These are phyloP conservation scores for Metschnikowia colocasiae DNA, from an alignment of 805 yeast genomes.

Conservation along the genomic window DNA sequence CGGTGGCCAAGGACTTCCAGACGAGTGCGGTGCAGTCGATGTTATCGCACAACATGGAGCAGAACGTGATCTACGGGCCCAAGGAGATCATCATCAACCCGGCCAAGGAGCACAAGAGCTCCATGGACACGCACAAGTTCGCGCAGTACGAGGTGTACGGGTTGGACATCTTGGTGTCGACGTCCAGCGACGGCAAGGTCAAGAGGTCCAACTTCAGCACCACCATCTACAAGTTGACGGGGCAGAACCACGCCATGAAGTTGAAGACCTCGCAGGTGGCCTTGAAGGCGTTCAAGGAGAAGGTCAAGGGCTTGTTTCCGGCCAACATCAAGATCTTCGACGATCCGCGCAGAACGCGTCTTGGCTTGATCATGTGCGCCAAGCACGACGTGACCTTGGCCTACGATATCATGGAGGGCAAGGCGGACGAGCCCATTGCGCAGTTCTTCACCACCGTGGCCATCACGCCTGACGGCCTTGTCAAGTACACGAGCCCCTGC, in stretches of 20 bases:
- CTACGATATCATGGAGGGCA: slow-evolving; percentile 65
- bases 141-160: slow-evolving; percentile 78
- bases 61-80: slow-evolving; percentile 66
- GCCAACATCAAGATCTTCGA: slow-evolving; percentile 61
- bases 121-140: slow-evolving; percentile 60
- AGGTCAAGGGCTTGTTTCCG: slow-evolving; percentile 61
- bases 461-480: slow-evolving; percentile 66
- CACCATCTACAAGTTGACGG: slow-evolving; percentile 68
- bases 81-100: slow-evolving; percentile 78
- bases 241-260: slow-evolving; percentile 63
- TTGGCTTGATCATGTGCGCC: slow-evolving; percentile 70
- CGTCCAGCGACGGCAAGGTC: slow-evolving; percentile 65
- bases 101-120: slow-evolving; percentile 58
- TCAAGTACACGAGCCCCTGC: slow-evolving; percentile 56
- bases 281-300: slow-evolving; percentile 63
- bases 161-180: slow-evolving; percentile 63
- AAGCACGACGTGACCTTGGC: slow-evolving; percentile 64
- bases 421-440: slow-evolving; percentile 62
- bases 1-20: slow-evolving; percentile 57
- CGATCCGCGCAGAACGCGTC: slow-evolving; percentile 67
- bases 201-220: slow-evolving; percentile 57
- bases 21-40: slow-evolving; percentile 68
- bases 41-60: slow-evolving; percentile 68
- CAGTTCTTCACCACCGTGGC: slow-evolving; percentile 76
- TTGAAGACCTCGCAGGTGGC: slow-evolving; percentile 67